Conservation (phyloP, 805 yeast species). For the Candida odintsovae region DNA sequence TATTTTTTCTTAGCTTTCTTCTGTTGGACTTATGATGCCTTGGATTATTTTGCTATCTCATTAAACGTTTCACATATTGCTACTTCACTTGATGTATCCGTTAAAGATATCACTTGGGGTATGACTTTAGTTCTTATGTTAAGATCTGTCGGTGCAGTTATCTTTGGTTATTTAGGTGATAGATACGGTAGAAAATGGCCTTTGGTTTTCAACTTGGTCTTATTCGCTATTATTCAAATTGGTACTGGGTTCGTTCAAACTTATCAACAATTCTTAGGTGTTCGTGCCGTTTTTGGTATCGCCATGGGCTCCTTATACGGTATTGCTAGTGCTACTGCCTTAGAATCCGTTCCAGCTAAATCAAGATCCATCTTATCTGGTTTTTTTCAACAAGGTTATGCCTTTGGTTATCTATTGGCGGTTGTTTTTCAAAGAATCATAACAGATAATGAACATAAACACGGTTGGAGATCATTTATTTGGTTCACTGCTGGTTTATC, state of each 20-base stretch:
- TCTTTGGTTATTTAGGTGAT: slow-evolving; percentile 58
- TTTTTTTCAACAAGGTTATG: slow-evolving; percentile 76
- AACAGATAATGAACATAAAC: slow-evolving; percentile 39
- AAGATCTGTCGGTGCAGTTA: slow-evolving; percentile 58
- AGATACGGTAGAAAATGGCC: slow-evolving; percentile 60
- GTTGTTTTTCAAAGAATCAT: slow-evolving; percentile 63
- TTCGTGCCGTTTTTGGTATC: slow-evolving; percentile 56
- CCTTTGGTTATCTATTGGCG: slow-evolving; percentile 61
- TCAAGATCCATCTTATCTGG: slow-evolving; percentile 59
- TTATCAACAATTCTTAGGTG: slow-evolving; percentile 53
- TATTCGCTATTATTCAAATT: slow-evolving; percentile 49
- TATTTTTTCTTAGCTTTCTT: slow-evolving; percentile 46
- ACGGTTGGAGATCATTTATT: slow-evolving; percentile 60
- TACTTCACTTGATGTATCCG: slow-evolving; percentile 34
- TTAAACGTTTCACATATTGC: slow-evolving; percentile 46
- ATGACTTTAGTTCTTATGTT: slow-evolving; percentile 64
- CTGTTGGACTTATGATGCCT: slow-evolving; percentile 64
- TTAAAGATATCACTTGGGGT: slow-evolving; percentile 49
- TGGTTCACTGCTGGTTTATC: slow-evolving; percentile 66
- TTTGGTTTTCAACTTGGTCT: slow-evolving; percentile 36
- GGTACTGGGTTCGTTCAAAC: slow-evolving; percentile 59
- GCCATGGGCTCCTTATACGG: slow-evolving; percentile 48
- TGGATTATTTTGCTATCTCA: slow-evolving; percentile 56
- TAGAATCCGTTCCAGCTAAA: slow-evolving; percentile 42
- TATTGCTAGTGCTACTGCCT: slow-evolving; percentile 35